Conservation (phyloP, 805 yeast species). For the Myxozyma sirexii region DNA sequence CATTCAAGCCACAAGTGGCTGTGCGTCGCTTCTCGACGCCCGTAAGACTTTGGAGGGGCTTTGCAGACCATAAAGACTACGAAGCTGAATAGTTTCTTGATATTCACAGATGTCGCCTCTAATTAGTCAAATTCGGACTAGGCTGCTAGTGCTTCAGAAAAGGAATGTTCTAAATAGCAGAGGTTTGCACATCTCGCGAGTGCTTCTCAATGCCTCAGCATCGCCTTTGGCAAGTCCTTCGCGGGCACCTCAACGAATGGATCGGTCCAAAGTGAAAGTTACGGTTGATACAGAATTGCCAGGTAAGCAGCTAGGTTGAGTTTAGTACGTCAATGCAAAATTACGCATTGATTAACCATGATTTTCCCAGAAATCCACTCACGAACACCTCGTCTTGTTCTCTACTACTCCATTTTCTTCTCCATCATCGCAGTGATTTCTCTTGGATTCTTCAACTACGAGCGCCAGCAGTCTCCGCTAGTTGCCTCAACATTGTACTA, state of each 20-base stretch:
- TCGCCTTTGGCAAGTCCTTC: constrained; percentile 1
- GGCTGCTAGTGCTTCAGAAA: not conserved
- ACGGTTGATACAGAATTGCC: constrained; percentile 81
- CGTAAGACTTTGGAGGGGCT: too few relatives aligned
- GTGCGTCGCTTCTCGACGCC: not conserved
- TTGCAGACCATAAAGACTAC: too few relatives aligned
- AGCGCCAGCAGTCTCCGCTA: constrained; percentile 86
- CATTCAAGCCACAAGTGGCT: not conserved
- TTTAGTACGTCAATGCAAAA: not conserved
- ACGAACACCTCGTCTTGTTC: constrained; percentile 54
- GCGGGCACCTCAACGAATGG: not conserved
- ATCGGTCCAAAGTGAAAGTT: constrained; percentile 41
- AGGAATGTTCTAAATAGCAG: not conserved
- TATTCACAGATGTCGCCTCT: not conserved
- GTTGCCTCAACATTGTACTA: constrained; percentile 85
- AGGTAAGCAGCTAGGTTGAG: constrained; percentile 56
- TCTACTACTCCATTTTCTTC: constrained; percentile 59
- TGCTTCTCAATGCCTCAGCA: constrained; percentile 1
- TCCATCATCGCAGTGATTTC: constrained; percentile 58
- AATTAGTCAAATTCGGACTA: not conserved
- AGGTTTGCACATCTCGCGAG: not conserved
- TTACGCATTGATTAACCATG: not conserved
- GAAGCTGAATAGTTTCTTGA: too few relatives aligned
- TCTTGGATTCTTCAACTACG: constrained; percentile 83
- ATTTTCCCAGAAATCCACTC: constrained; percentile 40